Percentiles rank a stretch among this genome's conserved stretches.
Evolutionary conservation across 768 basidiomycete species (phyloP).

Genomic region (Terana coerulea): DNA sequence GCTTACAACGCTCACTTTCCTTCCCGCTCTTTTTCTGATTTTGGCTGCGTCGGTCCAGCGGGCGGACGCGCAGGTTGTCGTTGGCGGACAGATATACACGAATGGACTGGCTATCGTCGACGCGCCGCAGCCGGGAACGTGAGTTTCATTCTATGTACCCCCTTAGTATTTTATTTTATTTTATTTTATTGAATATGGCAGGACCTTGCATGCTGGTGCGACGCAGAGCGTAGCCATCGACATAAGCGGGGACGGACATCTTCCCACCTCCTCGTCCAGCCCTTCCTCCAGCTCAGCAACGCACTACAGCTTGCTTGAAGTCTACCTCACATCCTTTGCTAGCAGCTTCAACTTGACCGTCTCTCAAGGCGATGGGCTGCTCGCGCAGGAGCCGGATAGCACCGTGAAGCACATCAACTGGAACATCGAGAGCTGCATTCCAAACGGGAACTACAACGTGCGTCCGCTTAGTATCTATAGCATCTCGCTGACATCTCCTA

Average conservation of each 20-base stretch:
- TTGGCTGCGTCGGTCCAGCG: background rate
- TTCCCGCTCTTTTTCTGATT: conserved; percentile 10
- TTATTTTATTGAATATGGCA: conserved; percentile 7
- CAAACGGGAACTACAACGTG: conserved; percentile 43
- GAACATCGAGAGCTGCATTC: conserved; percentile 40
- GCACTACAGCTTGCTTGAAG: conserved; percentile 37
- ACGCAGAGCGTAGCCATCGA: conserved; percentile 33
- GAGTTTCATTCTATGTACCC: background rate
- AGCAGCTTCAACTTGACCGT: conserved; percentile 41
- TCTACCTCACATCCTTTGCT: conserved; percentile 42
- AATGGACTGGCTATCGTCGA: conserved; percentile 33
- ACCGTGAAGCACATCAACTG: conserved; percentile 38
- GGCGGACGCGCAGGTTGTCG: conserved; percentile 20
- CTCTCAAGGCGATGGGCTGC: conserved; percentile 35
- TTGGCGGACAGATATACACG: conserved; percentile 28
- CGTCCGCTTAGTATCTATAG: conserved; percentile 1
- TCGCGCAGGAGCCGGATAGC: conserved; percentile 38
- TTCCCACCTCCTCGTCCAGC: conserved; percentile 30
- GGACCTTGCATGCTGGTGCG: conserved; percentile 27
- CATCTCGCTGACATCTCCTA: background rate
- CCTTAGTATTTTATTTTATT: background rate
- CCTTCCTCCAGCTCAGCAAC: conserved; percentile 34
- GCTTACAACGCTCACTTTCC: conserved; percentile 19
- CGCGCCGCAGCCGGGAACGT: conserved; percentile 25
- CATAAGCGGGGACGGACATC: conserved; percentile 39